A percentile compares a stretch with the other conserved stretches of the same genome.
Evolutionary conservation across 2,329 filamentous ascomycete genomes (phyloP).

Genomic region (Cercospora berteroae): DNA sequence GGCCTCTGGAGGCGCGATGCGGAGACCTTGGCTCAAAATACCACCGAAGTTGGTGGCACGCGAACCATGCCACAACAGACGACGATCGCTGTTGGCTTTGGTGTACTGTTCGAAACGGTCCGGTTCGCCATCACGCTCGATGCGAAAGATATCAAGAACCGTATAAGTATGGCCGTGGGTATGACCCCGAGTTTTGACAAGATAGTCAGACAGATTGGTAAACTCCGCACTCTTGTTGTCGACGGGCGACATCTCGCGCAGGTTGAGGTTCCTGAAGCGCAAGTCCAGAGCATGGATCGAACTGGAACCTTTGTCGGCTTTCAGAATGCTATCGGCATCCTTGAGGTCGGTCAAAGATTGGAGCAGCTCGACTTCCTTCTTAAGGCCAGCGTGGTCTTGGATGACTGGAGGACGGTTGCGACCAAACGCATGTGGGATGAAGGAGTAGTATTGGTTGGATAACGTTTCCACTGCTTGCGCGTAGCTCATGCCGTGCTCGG

Average conservation of each 20-base stretch:
- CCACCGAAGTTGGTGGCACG: slow-evolving; percentile 81
- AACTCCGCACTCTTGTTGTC: slow-evolving; percentile 62
- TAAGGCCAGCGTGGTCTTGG: slow-evolving; percentile 55
- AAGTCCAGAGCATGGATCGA: slow-evolving; percentile 65
- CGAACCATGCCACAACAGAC: slow-evolving; percentile 85
- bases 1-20: slow-evolving; percentile 84
- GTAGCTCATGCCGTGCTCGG: slow-evolving; percentile 38
- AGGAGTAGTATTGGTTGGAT: slow-evolving; percentile 75
- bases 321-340: slow-evolving; percentile 74
- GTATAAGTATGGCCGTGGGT: slow-evolving; percentile 64
- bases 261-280: slow-evolving; percentile 67
- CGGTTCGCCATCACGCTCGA: slow-evolving; percentile 70
- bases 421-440: slow-evolving; percentile 80
- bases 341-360: slow-evolving; percentile 85
- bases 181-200: slow-evolving; percentile 62
- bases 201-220: slow-evolving; percentile 62
- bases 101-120: slow-evolving; percentile 64
- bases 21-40: slow-evolving; percentile 81
- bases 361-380: slow-evolving; percentile 74
- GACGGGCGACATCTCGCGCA: slow-evolving; percentile 75
- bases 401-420: slow-evolving; percentile 71
- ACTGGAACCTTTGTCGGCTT: slow-evolving; percentile 50
- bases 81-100: slow-evolving; percentile 61
- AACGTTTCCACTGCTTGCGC: slow-evolving; percentile 57
- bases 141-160: slow-evolving; percentile 76